A percentile compares a stretch with the other conserved stretches of the same genome.
These are phyloP conservation scores for Phytophthora citrophthora DNA, from an alignment of 352 stramenopile genomes.

Conservation along the genomic window DNA sequence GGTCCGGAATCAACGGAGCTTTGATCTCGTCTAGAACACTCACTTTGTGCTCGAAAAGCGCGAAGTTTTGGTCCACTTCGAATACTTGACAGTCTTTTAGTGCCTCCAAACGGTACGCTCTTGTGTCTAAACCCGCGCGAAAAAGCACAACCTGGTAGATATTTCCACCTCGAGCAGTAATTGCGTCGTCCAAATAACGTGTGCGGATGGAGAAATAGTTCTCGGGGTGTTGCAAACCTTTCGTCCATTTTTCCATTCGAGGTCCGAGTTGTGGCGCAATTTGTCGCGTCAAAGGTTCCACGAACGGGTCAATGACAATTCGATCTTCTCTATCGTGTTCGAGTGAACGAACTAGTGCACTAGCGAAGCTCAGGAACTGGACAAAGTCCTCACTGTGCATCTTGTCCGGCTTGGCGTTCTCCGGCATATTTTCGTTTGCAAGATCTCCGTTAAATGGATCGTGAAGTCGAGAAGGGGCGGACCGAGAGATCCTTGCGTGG, in stretches of 20 bases:
- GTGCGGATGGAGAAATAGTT: conserved; percentile 11
- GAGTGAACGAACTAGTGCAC: conserved; percentile 1
- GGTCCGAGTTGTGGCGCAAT: conserved; percentile 10
- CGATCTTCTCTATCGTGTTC: conserved; percentile 4
- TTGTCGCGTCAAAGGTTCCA: conserved; percentile 4
- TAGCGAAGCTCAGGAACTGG: conserved; percentile 9
- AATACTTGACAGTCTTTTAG: conserved; percentile 41
- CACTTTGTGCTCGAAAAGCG: conserved; percentile 51
- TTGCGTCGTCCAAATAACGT: conserved; percentile 8
- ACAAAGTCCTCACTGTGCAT: conserved; percentile 8
- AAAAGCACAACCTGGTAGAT: conserved; percentile 56
- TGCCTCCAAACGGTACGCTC: conserved; percentile 48
- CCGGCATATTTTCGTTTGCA: conserved; percentile 7
- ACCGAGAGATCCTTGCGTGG: background rate
- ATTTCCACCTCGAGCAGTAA: background rate
- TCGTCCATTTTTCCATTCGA: conserved; percentile 9
- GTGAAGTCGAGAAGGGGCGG: background rate
- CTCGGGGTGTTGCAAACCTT: conserved; percentile 1
- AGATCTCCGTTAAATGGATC: conserved; percentile 1
- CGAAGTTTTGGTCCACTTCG: conserved; percentile 47
- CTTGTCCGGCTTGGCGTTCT: background rate
- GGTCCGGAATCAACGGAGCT: conserved; percentile 31
- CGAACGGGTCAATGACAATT: conserved; percentile 1
- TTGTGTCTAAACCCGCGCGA: conserved; percentile 46
- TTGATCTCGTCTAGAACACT: conserved; percentile 31